Evolutionary conservation across 306 rosid genomes (phyloP).

Genomic region (Albizia julibrissin): DNA sequence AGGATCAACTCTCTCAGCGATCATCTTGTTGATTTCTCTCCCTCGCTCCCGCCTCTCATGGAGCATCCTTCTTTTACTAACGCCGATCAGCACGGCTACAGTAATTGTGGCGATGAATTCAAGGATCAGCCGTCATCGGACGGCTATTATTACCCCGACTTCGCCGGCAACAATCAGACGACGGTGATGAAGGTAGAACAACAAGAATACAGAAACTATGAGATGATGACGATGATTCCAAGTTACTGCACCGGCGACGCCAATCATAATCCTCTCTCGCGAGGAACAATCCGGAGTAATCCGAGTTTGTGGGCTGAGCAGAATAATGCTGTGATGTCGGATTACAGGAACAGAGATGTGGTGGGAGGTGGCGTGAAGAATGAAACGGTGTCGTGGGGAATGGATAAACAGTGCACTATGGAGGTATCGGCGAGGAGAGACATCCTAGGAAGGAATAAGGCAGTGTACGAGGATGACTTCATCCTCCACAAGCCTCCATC

Average conservation of each 20-base stretch:
- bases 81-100: neutral
- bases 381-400: neutral
- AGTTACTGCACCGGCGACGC: constrained; percentile 5
- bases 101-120: constrained; percentile 11
- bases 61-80: constrained; percentile 36
- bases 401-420: constrained; percentile 49
- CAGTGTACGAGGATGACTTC: constrained; percentile 34
- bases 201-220: constrained; percentile 39
- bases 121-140: constrained; percentile 35
- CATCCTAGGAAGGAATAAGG: constrained; percentile 24
- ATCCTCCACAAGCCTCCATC: constrained; percentile 37
- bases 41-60: constrained; percentile 82
- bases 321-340: neutral
- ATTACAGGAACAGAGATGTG: neutral
- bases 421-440: constrained; percentile 52
- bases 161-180: constrained; percentile 34
- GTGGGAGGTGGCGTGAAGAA: constrained; percentile 13
- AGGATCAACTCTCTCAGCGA: constrained; percentile 55
- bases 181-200: constrained; percentile 35
- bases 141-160: constrained; percentile 44
- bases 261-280: neutral
- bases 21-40: constrained; percentile 55
- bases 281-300: neutral
- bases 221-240: constrained; percentile 34
- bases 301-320: neutral